Conservation (phyloP, 2,329 filamentous ascomycete species). For the Trichophyton verrucosum region DNA sequence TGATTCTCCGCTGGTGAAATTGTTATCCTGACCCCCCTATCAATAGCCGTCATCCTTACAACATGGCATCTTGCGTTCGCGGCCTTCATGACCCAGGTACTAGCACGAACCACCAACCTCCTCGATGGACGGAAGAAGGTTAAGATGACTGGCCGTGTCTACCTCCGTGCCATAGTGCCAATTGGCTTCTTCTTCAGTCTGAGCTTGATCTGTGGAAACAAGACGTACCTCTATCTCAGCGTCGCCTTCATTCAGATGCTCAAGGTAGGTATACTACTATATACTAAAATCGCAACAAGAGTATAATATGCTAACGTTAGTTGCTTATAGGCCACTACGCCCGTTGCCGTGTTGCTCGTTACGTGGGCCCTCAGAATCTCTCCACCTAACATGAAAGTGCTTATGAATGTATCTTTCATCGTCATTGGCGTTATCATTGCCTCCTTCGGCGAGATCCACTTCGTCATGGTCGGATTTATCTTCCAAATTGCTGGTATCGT, state of each 20-base stretch:
- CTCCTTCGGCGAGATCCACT: constrained; percentile 90
- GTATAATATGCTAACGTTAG: neutral
- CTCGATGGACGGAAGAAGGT: constrained; percentile 92
- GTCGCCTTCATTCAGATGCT: constrained; percentile 99
- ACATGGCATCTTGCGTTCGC: constrained; percentile 94
- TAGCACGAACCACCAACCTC: constrained; percentile 77
- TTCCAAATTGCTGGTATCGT: constrained; percentile 63
- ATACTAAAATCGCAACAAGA: neutral
- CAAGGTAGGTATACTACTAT: constrained; percentile 51
- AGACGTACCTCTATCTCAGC: constrained; percentile 88
- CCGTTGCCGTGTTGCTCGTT: constrained; percentile 79
- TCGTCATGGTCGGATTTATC: constrained; percentile 52
- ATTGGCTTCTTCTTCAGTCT: constrained; percentile 94
- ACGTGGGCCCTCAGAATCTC: constrained; percentile 80
- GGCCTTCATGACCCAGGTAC: constrained; percentile 83
- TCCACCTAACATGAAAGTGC: constrained; percentile 69
- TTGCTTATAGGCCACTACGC: constrained; percentile 63
- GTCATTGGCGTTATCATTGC: constrained; percentile 91
- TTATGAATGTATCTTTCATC: constrained; percentile 88
- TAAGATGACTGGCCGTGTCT: constrained; percentile 92
- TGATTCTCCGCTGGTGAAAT: neutral
- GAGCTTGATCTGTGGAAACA: constrained; percentile 90
- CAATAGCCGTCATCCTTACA: constrained; percentile 54
- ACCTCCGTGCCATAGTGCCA: constrained; percentile 83
- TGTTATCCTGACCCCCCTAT: constrained; percentile 11